phyloP scores from a whole-genome alignment of 768 basidiomycete genomes.

The Xerocomellus dryophilus region DNA sequence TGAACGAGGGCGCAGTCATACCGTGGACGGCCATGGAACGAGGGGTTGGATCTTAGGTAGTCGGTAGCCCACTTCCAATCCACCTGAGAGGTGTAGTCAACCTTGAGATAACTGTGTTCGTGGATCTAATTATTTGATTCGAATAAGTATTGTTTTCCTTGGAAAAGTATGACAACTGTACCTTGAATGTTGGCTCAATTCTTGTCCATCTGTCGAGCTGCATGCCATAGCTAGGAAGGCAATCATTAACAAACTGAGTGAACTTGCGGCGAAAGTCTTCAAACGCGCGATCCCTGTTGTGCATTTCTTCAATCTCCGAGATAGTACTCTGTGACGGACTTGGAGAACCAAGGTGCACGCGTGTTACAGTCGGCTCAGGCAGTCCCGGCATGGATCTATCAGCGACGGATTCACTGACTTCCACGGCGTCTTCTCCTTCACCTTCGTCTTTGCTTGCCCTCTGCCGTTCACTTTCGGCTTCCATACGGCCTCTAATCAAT shows the following conservation, averaged over 20 bases:
- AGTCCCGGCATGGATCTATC: background rate
- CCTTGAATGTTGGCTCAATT: background rate
- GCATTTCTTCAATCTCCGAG: background rate
- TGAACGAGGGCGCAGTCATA: slow-evolving; percentile 23
- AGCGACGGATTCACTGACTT: background rate
- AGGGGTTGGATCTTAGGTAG: slow-evolving; percentile 28
- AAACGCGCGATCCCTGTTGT: background rate
- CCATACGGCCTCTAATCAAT: background rate
- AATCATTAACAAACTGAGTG: background rate
- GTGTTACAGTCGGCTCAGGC: background rate
- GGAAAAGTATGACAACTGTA: too few relatives aligned
- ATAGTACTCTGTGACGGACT: background rate
- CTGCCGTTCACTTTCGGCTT: background rate
- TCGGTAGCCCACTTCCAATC: slow-evolving; percentile 29
- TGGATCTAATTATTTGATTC: background rate
- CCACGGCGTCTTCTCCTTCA: background rate
- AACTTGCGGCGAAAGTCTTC: background rate
- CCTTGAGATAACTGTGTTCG: background rate
- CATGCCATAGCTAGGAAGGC: background rate
- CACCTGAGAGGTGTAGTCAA: background rate
- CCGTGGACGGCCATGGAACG: slow-evolving; percentile 25
- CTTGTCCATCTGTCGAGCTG: background rate
- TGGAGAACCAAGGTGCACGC: background rate
- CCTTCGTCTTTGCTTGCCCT: background rate
- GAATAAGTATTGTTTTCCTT: too few relatives aligned